Base-by-base conservation (phyloP, 176 grass and related monocot species). In the Dendrocalamus sinicus region DNA sequence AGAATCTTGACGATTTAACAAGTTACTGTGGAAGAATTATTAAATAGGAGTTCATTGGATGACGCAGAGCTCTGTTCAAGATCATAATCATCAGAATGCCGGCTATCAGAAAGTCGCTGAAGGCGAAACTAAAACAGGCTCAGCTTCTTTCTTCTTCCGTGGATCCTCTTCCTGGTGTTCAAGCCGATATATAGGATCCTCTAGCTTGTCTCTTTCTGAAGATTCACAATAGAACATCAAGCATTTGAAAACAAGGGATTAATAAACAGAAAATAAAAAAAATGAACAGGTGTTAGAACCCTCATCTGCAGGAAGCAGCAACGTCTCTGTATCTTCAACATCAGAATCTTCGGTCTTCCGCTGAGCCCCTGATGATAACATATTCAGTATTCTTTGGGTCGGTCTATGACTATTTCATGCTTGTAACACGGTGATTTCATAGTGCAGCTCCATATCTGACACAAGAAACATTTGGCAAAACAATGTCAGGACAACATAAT, bases 351-450 rank as follows among this genome's bases (percentile, higher is more conserved):
- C 93, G 3, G 88, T 99, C 81, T 99, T 99, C 57, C 83, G 86
- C 79, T 96, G 93, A 63, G 96, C 96, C 1, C 96, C 88, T 96
- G 50, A 96, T 78, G 74, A 99, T 99, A 46, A 96, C 93, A 79
- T 99, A 99, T 48, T 94, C 92, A 8, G 91, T 93, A 67, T 99
- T 99, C 67, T 99, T 99, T 23, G 96, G 96, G 78, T 99, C 96
- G 13, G 93, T 99, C 78, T 99, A 96, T 91, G 57, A 96, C 86
- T 64, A 96, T 99, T 83, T 99, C 96, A 89, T 99, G 88, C 84
- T 82, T 87, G 88, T 93, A 99, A 75, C 96, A 99, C 44, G 96
- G 91, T 41, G 96, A 91, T 71, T 99, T 99, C 96, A 99, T 99
- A 20, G 91, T 99, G 85, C 96, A 99, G 82, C 90, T 96, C 96